These are phyloP conservation scores for Trametes pubescens DNA, from an alignment of 1,284 basidiomycete species.

Conservation along the genomic window DNA sequence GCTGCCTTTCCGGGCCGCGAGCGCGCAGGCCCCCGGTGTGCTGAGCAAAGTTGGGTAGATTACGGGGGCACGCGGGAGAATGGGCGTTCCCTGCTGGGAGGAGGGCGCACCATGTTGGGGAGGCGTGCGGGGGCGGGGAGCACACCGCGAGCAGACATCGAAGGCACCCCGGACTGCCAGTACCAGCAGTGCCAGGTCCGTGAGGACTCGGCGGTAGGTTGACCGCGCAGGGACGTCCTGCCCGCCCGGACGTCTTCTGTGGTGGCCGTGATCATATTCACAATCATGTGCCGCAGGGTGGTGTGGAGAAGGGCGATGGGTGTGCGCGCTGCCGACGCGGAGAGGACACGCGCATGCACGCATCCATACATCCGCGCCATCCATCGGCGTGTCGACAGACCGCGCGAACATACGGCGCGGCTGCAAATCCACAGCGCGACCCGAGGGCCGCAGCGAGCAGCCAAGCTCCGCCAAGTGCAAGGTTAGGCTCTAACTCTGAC, in stretches of 20 bases:
- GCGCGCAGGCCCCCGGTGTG: not conserved
- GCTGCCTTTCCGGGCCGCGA: constrained; percentile 4
- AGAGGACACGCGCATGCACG: not conserved
- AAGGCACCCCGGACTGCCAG: constrained; percentile 9
- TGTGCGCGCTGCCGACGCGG: constrained; percentile 3
- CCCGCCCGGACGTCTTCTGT: constrained; percentile 4
- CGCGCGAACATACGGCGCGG: constrained; percentile 20
- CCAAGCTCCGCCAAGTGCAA: not conserved
- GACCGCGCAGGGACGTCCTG: not conserved
- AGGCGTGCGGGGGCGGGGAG: not conserved
- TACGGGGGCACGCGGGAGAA: constrained; percentile 5
- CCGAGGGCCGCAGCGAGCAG: not conserved
- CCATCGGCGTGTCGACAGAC: constrained; percentile 17
- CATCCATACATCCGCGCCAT: constrained; percentile 20
- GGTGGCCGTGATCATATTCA: not conserved
- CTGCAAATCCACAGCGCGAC: constrained; percentile 1
- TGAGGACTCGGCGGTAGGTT: not conserved
- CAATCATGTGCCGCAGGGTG: not conserved
- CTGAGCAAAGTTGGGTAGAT: constrained; percentile 9
- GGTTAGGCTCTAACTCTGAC: not conserved
- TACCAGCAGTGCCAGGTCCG: not conserved
- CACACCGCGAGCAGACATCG: constrained; percentile 9
- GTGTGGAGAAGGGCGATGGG: not conserved
- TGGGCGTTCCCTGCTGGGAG: constrained; percentile 4
- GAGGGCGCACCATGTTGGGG: not conserved